Evolutionary conservation across 371 early-diverging fungal genomes (phyloP), one percentile per base, ranked within the genome.

Genomic region (Rhizoclosmatium hyalinum): DNA sequence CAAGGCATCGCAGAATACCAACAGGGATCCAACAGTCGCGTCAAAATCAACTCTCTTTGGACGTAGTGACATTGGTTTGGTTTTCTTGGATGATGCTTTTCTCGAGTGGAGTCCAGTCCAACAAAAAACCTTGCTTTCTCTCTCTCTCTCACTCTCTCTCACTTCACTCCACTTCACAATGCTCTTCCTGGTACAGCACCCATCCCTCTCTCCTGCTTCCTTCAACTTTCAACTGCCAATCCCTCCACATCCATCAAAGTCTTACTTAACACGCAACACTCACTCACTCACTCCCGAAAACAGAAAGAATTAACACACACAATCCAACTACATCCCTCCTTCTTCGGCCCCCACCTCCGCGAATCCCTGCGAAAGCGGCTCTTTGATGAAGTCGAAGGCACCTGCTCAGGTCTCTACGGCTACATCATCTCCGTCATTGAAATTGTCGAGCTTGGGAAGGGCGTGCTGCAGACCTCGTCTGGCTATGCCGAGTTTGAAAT

Each of bases 401-500:
- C 94, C 3, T 97, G 96, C 83, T 91, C 94, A 2, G 97, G 98
- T 47, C 88, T 93, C 45, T 94, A 89, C 80, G 98, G 98, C 14
- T 98, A 95, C 82, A 95, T 98, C 61, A 93, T 98, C 64, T 45
- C 79, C 2, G 96, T 98, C 32, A 86, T 97, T 45, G 88, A 91
- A n/a, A 81, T 97, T 12, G 82, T 86, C 44, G 90, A 90, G 50
- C 90, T 94, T 69, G 91, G 94, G 42, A 92, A 88, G 74, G 98
- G 98, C 45, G 93, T 94, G 66, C 88, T 98, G 43, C 86, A 96
- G 65, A 90, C 93, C 8, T 92, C 93, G 3, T 88, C 90, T 14
- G 99, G 99, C 2, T 85, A 91, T 64, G 98, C 97, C 32, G 96
- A 97, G 82, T 99, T 97, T 83, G 87, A 88, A 46, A 93, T 99